Conservation (phyloP, 257 asterid genomes). For the Scutellaria baicalensis region DNA sequence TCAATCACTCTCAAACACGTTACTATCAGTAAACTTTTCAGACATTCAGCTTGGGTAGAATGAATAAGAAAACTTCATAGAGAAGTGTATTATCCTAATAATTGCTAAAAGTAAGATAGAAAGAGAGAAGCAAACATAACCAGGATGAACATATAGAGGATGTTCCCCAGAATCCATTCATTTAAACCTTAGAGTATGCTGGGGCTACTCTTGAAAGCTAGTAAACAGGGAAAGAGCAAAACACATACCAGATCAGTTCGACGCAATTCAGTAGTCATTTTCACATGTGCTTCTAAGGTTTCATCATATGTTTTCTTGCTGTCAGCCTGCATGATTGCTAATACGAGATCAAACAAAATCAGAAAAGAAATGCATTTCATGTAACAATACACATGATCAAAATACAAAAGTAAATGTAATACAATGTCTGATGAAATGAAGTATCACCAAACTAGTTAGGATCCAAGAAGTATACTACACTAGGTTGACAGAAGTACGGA, state of each 20-base stretch:
- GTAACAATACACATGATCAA: background rate
- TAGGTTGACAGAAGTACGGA: background rate
- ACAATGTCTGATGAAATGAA: background rate
- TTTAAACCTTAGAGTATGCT: background rate
- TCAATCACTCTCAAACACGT: no score
- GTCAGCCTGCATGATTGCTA: constrained; percentile 65
- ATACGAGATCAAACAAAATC: constrained; percentile 26
- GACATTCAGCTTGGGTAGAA: background rate
- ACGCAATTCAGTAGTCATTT: constrained; percentile 79
- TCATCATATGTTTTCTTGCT: constrained; percentile 64
- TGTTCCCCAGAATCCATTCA: background rate
- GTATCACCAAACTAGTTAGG: background rate
- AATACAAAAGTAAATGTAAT: background rate
- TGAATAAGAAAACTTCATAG: background rate
- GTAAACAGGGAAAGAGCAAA: background rate
- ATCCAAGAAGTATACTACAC: background rate
- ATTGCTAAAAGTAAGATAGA: background rate
- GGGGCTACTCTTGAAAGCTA: background rate
- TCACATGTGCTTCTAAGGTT: constrained; percentile 93
- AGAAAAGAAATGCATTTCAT: background rate
- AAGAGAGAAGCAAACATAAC: background rate
- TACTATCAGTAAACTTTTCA: background rate
- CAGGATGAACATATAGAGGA: background rate
- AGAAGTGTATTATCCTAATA: background rate
- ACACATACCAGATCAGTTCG: constrained; percentile 86